Conservation (phyloP, 176 grass and related monocot genomes). For the Phoenix dactylifera region DNA sequence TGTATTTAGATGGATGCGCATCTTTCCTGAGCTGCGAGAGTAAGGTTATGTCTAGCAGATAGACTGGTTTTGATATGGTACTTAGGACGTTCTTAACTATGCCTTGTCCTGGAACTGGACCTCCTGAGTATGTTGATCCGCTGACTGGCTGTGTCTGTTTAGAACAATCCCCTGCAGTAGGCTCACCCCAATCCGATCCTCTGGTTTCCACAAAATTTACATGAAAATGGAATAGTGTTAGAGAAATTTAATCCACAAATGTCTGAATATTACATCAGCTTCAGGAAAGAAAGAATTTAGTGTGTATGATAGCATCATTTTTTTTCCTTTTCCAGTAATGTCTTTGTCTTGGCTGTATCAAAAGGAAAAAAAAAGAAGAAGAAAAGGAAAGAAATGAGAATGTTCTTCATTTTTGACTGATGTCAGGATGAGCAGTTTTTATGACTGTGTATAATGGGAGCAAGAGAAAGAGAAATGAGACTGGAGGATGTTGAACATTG, state of each 20-base stretch:
- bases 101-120: slow-evolving; percentile 37
- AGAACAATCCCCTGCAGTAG: slow-evolving; percentile 33
- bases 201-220: slow-evolving; percentile 16
- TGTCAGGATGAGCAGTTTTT: too few relatives aligned
- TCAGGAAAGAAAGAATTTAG: too few relatives aligned
- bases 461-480: too few relatives aligned
- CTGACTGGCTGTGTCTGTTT: slow-evolving; percentile 46
- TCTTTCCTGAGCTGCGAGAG: slow-evolving; percentile 91
- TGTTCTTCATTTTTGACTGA: too few relatives aligned
- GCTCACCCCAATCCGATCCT: slow-evolving; percentile 57
- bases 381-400: too few relatives aligned
- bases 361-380: too few relatives aligned
- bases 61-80: slow-evolving; percentile 63
- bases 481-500: too few relatives aligned
- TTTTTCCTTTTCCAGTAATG: too few relatives aligned
- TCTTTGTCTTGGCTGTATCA: too few relatives aligned
- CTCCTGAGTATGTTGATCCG: slow-evolving; percentile 51
- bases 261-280: background rate
- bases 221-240: background rate
- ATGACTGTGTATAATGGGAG: too few relatives aligned
- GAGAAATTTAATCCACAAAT: background rate
- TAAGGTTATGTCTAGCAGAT: slow-evolving; percentile 83
- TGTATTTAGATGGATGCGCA: slow-evolving; percentile 71
- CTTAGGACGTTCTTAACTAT: slow-evolving; percentile 42
- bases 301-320: too few relatives aligned